phyloP scores from a whole-genome alignment of 768 basidiomycete species.

The Lentinula detonsa region DNA sequence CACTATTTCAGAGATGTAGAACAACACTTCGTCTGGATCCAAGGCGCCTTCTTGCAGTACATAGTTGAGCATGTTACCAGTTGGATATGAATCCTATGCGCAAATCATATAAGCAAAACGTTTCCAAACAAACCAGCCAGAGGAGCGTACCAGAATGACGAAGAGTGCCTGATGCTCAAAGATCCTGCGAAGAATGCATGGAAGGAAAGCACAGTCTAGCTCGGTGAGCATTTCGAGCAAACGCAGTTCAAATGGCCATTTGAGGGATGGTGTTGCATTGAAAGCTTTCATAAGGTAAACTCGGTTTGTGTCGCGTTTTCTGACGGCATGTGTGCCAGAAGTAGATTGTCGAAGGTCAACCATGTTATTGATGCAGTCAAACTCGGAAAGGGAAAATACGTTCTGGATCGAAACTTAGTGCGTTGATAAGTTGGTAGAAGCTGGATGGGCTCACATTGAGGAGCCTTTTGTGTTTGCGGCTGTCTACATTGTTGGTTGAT shows the following conservation, averaged over 20 bases:
- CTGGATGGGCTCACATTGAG: conserved; percentile 12
- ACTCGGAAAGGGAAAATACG: conserved; percentile 21
- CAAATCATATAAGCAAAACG: not conserved
- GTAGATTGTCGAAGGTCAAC: not conserved
- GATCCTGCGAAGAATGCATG: conserved; percentile 33
- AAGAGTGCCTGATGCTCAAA: conserved; percentile 30
- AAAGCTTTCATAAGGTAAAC: conserved; percentile 25
- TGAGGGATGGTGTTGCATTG: conserved; percentile 8
- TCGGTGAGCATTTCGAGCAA: conserved; percentile 30
- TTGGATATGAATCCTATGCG: conserved; percentile 26
- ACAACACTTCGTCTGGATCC: conserved; percentile 25
- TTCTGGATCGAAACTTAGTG: not conserved
- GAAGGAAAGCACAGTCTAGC: conserved; percentile 29
- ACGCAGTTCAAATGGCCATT: conserved; percentile 23
- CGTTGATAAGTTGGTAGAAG: not conserved
- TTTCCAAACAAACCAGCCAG: not conserved
- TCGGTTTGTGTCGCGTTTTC: conserved; percentile 24
- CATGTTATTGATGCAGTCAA: conserved; percentile 21
- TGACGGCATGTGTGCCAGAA: conserved; percentile 13
- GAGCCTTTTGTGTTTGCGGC: conserved; percentile 13
- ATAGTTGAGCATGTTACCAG: conserved; percentile 23
- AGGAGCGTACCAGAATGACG: conserved; percentile 30
- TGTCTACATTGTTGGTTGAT: conserved; percentile 8
- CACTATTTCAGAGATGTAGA: conserved; percentile 47
- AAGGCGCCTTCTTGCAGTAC: conserved; percentile 28